Evolutionary conservation across 495 filamentous ascomycete species (phyloP), one percentile per base, ranked within the genome.

Genomic region (Aspergillus asperescens): DNA sequence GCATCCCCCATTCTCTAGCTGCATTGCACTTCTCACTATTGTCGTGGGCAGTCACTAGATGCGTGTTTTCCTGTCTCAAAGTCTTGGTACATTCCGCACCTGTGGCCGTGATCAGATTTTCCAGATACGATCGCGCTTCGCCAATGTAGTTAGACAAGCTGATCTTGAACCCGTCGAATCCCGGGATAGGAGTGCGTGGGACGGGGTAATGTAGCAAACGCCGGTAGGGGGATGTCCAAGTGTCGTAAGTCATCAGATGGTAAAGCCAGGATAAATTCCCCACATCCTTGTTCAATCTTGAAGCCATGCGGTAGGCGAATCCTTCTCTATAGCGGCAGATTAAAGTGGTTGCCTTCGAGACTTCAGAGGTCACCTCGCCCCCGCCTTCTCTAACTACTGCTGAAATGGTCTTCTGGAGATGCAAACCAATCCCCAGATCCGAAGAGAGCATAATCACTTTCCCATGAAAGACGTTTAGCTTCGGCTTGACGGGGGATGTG

Each of bases 141-240:
- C 93, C 93, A 24, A 88, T 87, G 63, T 99, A 99, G 66, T 96
- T 97, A 0, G 92, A 96, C 2, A 99, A 71, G 49, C 89, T 91
- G 56, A 99, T 93, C 49, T 73, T 78, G 60, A 84, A 76, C 8
- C 77, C 75, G 55, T 86, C 64, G 63, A 97, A 96, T 1, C 88
- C 91, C 0, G 87, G 84, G 15, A 99, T 80, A 2, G 86, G 85
- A 2, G 79, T 65, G 25, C 77, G 79, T 20, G 89, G 84, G 34
- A 93, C 61, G 2, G 93, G 93, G 61, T 97, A 99, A 62, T 97
- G 93, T 18, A 99, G 74, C 6, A 97, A 74, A 44, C 89, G 81
- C 16, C 80, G 77, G 50, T 89, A 69, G 6, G 93, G 91, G 13
- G 83, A 87, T 2, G 88, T 91, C 85, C 89, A 99, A 42, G 81